Evolutionary conservation across 139 green algal species (phyloP).

Genomic region (Pleodorina starrii): DNA sequence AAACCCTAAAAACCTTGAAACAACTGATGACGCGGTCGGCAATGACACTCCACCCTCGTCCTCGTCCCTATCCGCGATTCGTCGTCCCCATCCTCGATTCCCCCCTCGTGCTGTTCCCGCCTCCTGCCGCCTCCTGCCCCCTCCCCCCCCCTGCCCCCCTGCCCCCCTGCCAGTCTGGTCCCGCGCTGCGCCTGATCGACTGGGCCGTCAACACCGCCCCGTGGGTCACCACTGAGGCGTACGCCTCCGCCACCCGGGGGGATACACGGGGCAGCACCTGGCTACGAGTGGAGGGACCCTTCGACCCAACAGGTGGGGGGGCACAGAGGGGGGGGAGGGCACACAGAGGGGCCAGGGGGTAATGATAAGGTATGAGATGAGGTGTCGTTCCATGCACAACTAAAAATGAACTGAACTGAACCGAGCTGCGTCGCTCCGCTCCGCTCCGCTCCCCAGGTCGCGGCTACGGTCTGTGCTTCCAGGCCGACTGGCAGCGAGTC

Average conservation of each 20-base stretch:
- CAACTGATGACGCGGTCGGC: too few relatives aligned
- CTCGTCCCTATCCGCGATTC: too few relatives aligned
- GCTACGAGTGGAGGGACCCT: slow-evolving; percentile 42
- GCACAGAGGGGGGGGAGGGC: background rate
- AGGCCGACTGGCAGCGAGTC: slow-evolving; percentile 34
- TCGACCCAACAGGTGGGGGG: slow-evolving; percentile 53
- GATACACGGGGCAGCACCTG: slow-evolving; percentile 22
- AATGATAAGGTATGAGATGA: too few relatives aligned
- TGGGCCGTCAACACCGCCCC: slow-evolving; percentile 51
- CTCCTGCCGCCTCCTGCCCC: too few relatives aligned
- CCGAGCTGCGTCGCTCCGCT: too few relatives aligned
- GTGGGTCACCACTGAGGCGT: slow-evolving; percentile 55
- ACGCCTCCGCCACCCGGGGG: slow-evolving; percentile 20
- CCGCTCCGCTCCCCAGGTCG: slow-evolving; percentile 5
- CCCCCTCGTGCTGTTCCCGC: too few relatives aligned
- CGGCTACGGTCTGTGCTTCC: slow-evolving; percentile 45
- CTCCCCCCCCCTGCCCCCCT: background rate
- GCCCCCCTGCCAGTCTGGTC: slow-evolving; percentile 8
- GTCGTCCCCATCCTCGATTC: too few relatives aligned
- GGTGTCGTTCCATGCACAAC: too few relatives aligned
- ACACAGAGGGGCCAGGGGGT: background rate
- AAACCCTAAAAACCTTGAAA: too few relatives aligned
- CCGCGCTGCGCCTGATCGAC: slow-evolving; percentile 54
- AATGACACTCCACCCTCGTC: too few relatives aligned
- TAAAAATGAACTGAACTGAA: too few relatives aligned